Base-by-base conservation (phyloP, 1,139 yeast genomes). In the Fermentozyma sake region DNA sequence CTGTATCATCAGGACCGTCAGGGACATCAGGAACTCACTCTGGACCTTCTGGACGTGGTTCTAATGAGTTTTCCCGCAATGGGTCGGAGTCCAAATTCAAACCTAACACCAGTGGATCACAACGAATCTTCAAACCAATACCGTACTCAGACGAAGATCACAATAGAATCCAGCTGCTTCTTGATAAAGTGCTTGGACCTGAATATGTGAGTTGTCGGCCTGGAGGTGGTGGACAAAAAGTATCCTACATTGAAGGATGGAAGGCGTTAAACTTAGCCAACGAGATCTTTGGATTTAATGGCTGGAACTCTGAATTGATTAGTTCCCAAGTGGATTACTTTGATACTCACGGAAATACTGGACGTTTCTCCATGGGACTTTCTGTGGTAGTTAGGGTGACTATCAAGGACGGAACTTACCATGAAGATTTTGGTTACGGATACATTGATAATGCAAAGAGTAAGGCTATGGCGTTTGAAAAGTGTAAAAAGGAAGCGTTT, bases 351-450 rank as follows among this genome's bases (percentile, higher is more conserved):
- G 72, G 72, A 23, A 70, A 70, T 21, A 60, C 63, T 6, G 75
- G 80, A 1, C 50, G 73, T 27, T 71, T 63, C 33, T 69, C 76
- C 14, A 60, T 82, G 51, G 91, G 91, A 1, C 59, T 82, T 14
- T 77, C 86, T 1, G 79, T 79, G 8, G 74, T 79, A 18, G 85
- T 83, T 1, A 58, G 93, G 20, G 81, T 83, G 4, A 75, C 85
- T 0, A 57, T 83, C 27, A 72, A 73, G 38, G 85, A 80, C 49
- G 94, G 94, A 0, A 73, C 89, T 0, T 81, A 58, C 44, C 84
- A 80, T 42, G 93, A 83, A 44, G 94, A 83, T 55, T 74, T 82
- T 26, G 94, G 94, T 0, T 82, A 82, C 48, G 94, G 94, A 8
- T 76, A 74, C 30, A 74, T 79, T 16, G 93, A 83, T 28, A 81